A percentile compares a stretch with the other conserved stretches of the same genome.
Conservation (phyloP, 1,139 yeast genomes). For the Magnusiomyces tetraspermus region DNA sequence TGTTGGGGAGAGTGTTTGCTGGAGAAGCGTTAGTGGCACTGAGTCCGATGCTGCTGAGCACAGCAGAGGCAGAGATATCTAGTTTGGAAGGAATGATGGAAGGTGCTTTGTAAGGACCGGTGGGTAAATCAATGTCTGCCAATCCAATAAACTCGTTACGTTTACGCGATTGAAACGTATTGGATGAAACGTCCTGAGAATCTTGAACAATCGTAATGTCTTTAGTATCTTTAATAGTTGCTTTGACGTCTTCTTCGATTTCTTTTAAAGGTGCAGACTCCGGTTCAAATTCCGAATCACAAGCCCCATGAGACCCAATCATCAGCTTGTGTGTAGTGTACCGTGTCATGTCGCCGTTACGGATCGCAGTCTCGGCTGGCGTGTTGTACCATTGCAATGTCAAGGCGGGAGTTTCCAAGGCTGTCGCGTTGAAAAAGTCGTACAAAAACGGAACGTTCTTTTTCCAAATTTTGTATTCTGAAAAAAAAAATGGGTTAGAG, state of each 20-base stretch:
- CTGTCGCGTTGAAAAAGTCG: conserved; percentile 62
- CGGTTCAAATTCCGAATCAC: too few species aligned
- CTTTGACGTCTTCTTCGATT: too few species aligned
- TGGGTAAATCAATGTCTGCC: conserved; percentile 9
- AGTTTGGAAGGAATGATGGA: background rate
- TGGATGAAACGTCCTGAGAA: too few species aligned
- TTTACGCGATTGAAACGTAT: too few species aligned
- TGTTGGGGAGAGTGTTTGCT: background rate
- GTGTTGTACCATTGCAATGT: conserved; percentile 32
- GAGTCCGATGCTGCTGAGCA: background rate
- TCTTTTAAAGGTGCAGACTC: too few species aligned
- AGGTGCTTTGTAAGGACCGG: background rate
- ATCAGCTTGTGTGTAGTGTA: background rate
- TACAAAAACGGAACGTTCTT: conserved; percentile 82
- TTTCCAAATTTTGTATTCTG: conserved; percentile 51
- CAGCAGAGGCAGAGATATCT: background rate
- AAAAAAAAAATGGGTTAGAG: background rate
- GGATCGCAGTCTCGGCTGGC: background rate
- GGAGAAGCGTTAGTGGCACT: conserved; percentile 1
- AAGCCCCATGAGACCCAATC: conserved; percentile 1
- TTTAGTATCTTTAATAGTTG: too few species aligned
- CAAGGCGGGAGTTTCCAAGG: conserved; percentile 49
- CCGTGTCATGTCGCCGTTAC: background rate
- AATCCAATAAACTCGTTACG: background rate
- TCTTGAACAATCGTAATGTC: too few species aligned